These are phyloP conservation scores for Coemansia sp. DNA, from an alignment of 192 early-diverging fungal genomes.

Conservation along the genomic window DNA sequence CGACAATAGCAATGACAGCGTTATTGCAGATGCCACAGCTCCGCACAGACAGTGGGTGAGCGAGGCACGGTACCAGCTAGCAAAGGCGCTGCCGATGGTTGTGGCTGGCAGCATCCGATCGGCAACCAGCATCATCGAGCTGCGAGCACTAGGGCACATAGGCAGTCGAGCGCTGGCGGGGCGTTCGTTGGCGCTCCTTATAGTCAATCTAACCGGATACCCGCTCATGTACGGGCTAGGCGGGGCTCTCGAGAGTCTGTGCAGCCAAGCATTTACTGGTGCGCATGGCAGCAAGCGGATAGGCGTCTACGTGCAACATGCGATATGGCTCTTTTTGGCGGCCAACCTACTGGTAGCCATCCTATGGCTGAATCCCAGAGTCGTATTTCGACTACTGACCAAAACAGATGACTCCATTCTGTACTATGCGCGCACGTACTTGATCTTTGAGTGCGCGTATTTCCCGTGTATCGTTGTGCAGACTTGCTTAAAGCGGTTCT, in stretches of 20 bases:
- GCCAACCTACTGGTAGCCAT: slow-evolving; percentile 18
- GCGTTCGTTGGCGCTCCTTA: slow-evolving; percentile 65
- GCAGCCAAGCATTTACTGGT: slow-evolving; percentile 70
- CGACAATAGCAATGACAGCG: background rate
- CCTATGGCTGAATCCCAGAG: slow-evolving; percentile 43
- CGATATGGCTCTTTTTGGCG: slow-evolving; percentile 69
- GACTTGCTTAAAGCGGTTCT: slow-evolving; percentile 78
- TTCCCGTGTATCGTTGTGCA: slow-evolving; percentile 75
- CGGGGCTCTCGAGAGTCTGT: slow-evolving; percentile 74
- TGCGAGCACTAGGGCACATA: slow-evolving; percentile 64
- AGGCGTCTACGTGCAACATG: slow-evolving; percentile 74
- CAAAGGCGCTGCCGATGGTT: slow-evolving; percentile 56
- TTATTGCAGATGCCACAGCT: background rate
- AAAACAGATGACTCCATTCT: slow-evolving; percentile 76
- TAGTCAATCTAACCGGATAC: slow-evolving; percentile 74
- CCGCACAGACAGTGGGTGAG: slow-evolving; percentile 15
- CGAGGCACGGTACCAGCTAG: slow-evolving; percentile 26
- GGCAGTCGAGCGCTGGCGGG: slow-evolving; percentile 63
- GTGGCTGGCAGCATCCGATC: slow-evolving; percentile 63
- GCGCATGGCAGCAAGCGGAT: slow-evolving; percentile 55
- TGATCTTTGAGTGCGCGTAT: slow-evolving; percentile 65
- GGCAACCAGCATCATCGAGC: slow-evolving; percentile 60
- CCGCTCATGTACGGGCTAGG: slow-evolving; percentile 68
- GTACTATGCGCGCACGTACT: slow-evolving; percentile 62
- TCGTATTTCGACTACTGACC: slow-evolving; percentile 61